Evolutionary conservation across 2,329 filamentous ascomycete genomes (phyloP), one percentile per base, ranked within the genome.

Genomic region (Alternaria brassicae): DNA sequence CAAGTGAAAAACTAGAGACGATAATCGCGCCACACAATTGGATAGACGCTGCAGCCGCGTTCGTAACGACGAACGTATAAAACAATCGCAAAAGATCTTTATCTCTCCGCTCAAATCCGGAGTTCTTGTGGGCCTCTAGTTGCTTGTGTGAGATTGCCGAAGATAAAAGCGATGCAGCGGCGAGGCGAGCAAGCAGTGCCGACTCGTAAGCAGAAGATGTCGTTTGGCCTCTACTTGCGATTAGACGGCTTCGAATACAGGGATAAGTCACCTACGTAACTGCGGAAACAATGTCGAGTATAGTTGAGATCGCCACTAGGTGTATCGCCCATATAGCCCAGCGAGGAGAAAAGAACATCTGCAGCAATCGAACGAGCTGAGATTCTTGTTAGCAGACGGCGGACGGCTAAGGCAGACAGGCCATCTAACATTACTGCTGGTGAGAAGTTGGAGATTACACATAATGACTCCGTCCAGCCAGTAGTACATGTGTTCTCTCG

Each of bases 381-480:
- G 10, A 27, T 49, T 53, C 21, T 25, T 58, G 8, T 58, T 44
- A 58, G 27, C 21, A 7, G 15, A n/a, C 6, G 15, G 27, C 27
- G 2, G 48, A 15, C 19, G 13, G 28, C 42, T 7, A 19, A 53
- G 23, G 49, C 28, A 30, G 36, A 36, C 28, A 58, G 56, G 36
- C 12, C 25, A 10, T 30, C 56, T 58, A 0, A 58, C 42, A 3
- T 58, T 58, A 3, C 41, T 49, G 36, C 42, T 58, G 13, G 15
- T 44, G 21, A 58, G 56, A 44, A 58, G 23, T 53, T 58, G 15
- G 27, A 58, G 56, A 44, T 58, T 58, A 53, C 15, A 58, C 34
- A 58, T 58, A 12, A 58, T 53, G 13, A 58, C 28, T 58, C 19
- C 42, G 21, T 58, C 36, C 15, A 58, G 56, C 56, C 19, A 58